Base-by-base conservation (phyloP, 1,284 basidiomycete genomes). In the Cryptococcus sp. region DNA sequence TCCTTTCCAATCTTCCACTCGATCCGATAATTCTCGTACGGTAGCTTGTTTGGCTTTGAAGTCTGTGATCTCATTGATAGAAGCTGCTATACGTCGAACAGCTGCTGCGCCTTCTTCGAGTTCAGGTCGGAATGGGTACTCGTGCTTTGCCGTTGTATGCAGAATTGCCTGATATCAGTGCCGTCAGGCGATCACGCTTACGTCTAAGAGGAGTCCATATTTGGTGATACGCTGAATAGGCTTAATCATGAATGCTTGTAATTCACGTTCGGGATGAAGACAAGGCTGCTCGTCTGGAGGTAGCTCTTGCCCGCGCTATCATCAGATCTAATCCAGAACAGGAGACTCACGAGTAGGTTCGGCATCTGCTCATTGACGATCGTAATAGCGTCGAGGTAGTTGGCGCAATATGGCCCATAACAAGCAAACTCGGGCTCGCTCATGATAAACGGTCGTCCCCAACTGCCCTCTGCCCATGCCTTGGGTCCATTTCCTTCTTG, bases 1-100 rank as follows among this genome's bases (percentile, higher is more conserved):
- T 5, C 94, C 94, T 74, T 98, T 98, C 96, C 96, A 99, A 74
- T 99, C 94, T 60, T 96, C 92, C 47, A 99, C 92, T 32, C 96
- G 85, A 34, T 79, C 79, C 57, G 87, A 82, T n/a, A 99, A 82
- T 67, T 89, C 89, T 73, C 87, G 84, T 50, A 97, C 91, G 2
- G 91, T 91, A 62, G 69, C 80, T 71, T 69, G 69, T 45, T 74
- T 74, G 75, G 91, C 88, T 46, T 85, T 90, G 61, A 83, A 77
- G 83, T 48, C 94, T 82, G 72, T 92, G 84, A 31, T 91, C 75
- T 98, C 96, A 71, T 98, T 98, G 75, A 98, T 93, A 74, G 87
- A 88, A 72, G 91, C 90, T 13, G 94, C 88, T 65, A 98, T 92
- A 31, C 92, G 85, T 75, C 91, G 91, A 39, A 92, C 89, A 4